Base-by-base conservation (phyloP, 352 stramenopile species). In the Globisporangium camurandrum region DNA sequence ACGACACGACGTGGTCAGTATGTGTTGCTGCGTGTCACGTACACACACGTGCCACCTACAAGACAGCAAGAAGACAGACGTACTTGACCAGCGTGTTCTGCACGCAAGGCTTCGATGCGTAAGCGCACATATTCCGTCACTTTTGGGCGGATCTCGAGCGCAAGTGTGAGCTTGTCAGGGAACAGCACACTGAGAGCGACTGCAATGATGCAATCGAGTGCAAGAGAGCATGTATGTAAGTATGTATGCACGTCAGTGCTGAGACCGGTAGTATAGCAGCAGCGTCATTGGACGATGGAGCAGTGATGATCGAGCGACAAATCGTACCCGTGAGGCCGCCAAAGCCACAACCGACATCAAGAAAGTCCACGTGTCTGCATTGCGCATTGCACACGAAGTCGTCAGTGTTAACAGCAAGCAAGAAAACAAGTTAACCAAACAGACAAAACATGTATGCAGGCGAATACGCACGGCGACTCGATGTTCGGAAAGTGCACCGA, bases 271-370 rank as follows among this genome's bases (percentile, higher is more conserved):
- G n/a, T n/a, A n/a, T n/a, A n/a, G n/a, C 33, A 4, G 33, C 33
- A 38, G 33, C 33, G 33, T n/a, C n/a, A n/a, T n/a, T n/a, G n/a
- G n/a, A n/a, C n/a, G n/a, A n/a, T n/a, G n/a, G n/a, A n/a, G n/a
- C n/a, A n/a, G n/a, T n/a, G n/a, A n/a, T n/a, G n/a, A n/a, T n/a
- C n/a, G n/a, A n/a, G n/a, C n/a, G n/a, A n/a, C n/a, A n/a, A n/a
- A n/a, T n/a, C 61, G 36, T 44, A 87, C 78, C 75, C 41, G 94
- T 98, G 46, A 99, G 80, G 30, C 96, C 96, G 34, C 96, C 96
- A 66, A 98, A 99, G 37, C 96, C 96, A 63, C 95, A 99, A 33
- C 96, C 96, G 49, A 99, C 72, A 68, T 99, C 96, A 20, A 99
- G 69, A 30, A 98, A 91, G 42, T 94, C 93, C 5, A 97, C 88